Percentiles rank a stretch among this genome's conserved stretches.
These are phyloP conservation scores for Oldenlandia corymbosa DNA, from an alignment of 257 asterid species.

Conservation along the genomic window DNA sequence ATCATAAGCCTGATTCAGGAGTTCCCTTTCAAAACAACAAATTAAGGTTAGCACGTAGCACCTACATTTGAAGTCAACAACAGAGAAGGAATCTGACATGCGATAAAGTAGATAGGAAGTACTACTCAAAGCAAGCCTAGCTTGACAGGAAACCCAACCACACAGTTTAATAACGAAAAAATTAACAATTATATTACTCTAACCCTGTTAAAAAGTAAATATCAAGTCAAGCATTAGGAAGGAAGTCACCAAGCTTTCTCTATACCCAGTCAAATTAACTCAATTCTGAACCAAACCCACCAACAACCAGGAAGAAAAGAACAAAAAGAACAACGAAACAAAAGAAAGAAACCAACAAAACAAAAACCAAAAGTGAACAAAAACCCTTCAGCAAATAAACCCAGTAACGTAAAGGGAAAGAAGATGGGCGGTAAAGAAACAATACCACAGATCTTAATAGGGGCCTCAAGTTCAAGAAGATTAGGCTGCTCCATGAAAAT, in stretches of 20 bases:
- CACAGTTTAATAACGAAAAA: not conserved
- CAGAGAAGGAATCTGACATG: not conserved
- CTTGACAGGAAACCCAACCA: not conserved
- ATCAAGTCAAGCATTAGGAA: slow-evolving; percentile 3
- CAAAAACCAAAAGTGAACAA: not conserved
- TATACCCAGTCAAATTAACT: slow-evolving; percentile 7
- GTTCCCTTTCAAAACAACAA: not conserved
- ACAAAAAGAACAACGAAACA: too few species aligned
- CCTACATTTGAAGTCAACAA: not conserved
- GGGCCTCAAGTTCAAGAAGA: slow-evolving; percentile 94
- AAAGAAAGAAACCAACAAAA: not conserved
- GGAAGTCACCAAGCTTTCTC: not conserved
- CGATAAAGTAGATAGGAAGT: not conserved
- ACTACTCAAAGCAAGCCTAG: slow-evolving; percentile 1
- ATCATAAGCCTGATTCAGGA: not conserved
- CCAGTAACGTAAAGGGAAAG: not conserved
- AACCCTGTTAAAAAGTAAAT: not conserved
- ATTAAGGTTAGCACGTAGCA: not conserved
- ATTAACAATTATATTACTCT: not conserved
- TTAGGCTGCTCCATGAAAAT: slow-evolving; percentile 75
- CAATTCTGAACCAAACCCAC: not conserved
- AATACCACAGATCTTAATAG: slow-evolving; percentile 84
- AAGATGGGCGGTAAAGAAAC: slow-evolving; percentile 2
- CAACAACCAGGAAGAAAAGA: not conserved
- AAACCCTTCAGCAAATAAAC: not conserved